Percentiles rank a stretch among this genome's conserved stretches.
Conservation (phyloP, 805 yeast species). For the Priceomyces castillae region DNA sequence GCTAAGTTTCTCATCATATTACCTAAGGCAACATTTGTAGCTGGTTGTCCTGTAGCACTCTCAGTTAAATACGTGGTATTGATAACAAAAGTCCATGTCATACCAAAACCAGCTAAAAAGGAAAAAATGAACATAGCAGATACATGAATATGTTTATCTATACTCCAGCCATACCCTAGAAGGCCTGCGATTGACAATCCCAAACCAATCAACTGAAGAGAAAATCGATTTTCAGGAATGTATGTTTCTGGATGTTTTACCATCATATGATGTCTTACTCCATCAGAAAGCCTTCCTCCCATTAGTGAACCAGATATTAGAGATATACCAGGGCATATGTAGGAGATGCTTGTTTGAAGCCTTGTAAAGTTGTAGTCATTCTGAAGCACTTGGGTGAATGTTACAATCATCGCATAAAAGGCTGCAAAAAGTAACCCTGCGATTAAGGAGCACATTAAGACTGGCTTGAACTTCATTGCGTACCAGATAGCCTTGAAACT, state of each 20-base stretch:
- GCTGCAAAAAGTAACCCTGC: slow-evolving; percentile 53
- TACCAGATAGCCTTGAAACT: slow-evolving; percentile 33
- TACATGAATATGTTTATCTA: slow-evolving; percentile 36
- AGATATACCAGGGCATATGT: slow-evolving; percentile 53
- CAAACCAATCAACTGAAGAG: slow-evolving; percentile 45
- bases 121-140: slow-evolving; percentile 42
- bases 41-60: slow-evolving; percentile 47
- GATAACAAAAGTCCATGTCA: slow-evolving; percentile 54
- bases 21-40: slow-evolving; percentile 53
- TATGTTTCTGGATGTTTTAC: slow-evolving; percentile 23
- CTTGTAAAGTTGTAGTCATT: slow-evolving; percentile 34
- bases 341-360: slow-evolving; percentile 42
- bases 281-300: slow-evolving; percentile 50
- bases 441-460: slow-evolving; percentile 43
- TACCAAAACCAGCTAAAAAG: slow-evolving; percentile 49
- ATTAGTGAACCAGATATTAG: slow-evolving; percentile 47
- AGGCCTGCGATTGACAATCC: slow-evolving; percentile 42
- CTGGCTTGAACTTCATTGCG: slow-evolving; percentile 42
- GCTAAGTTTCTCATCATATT: slow-evolving; percentile 52
- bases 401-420: slow-evolving; percentile 52
- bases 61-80: slow-evolving; percentile 55
- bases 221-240: slow-evolving; percentile 47
- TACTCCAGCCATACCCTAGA: slow-evolving; percentile 53
- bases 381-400: slow-evolving; percentile 42
- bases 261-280: slow-evolving; percentile 25